A percentile compares a stretch with the other conserved stretches of the same genome.
Conservation (phyloP, 2,329 filamentous ascomycete species). For the Triangularia verruculosa region DNA sequence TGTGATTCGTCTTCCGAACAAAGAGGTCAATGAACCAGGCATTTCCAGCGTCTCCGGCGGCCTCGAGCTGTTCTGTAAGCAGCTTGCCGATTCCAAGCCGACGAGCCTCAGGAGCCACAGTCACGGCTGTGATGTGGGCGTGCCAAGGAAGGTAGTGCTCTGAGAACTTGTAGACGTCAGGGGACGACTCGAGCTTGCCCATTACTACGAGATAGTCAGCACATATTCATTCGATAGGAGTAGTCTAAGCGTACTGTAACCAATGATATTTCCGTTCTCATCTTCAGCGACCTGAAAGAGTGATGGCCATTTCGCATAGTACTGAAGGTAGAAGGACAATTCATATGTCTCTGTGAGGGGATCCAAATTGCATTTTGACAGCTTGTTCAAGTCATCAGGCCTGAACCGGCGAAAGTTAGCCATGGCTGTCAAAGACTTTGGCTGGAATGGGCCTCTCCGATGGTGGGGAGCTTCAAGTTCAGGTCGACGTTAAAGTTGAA, state of each 20-base stretch:
- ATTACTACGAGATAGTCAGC: constrained; percentile 63
- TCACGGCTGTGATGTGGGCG: constrained; percentile 94
- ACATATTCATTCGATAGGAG: neutral
- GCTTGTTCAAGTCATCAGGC: constrained; percentile 78
- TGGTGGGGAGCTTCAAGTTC: constrained; percentile 1
- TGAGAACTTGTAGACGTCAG: constrained; percentile 69
- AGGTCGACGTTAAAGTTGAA: neutral
- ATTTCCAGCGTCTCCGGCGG: constrained; percentile 74
- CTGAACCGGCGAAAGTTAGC: constrained; percentile 82
- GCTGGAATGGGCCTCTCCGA: neutral
- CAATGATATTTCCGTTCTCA: constrained; percentile 80
- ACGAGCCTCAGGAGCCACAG: constrained; percentile 81
- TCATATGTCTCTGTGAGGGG: constrained; percentile 98
- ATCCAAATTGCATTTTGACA: constrained; percentile 94
- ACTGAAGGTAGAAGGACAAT: constrained; percentile 90
- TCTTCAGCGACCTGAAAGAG: constrained; percentile 92
- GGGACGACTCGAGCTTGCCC: constrained; percentile 91
- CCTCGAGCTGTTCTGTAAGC: constrained; percentile 76
- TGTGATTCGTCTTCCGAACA: constrained; percentile 81
- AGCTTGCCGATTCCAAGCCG: constrained; percentile 83
- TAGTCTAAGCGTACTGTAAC: constrained; percentile 68
- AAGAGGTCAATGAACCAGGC: constrained; percentile 97
- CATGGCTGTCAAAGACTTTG: constrained; percentile 51
- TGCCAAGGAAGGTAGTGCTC: constrained; percentile 98
- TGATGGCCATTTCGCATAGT: constrained; percentile 92